These are phyloP conservation scores for Astrothelium macrocarpum DNA, from an alignment of 495 filamentous ascomycete species.

Conservation along the genomic window DNA sequence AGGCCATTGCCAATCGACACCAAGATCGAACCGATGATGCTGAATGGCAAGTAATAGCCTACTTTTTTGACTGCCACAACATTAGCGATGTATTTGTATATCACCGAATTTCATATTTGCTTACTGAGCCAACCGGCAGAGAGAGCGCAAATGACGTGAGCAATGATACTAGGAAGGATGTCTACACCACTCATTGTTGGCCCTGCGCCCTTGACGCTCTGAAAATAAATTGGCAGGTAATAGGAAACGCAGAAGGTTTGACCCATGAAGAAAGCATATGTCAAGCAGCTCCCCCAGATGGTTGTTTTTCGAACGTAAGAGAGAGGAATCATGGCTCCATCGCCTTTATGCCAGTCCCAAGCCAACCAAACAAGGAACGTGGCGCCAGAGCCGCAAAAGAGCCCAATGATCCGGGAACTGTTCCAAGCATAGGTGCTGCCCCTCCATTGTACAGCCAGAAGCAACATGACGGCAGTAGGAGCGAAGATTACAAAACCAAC, in stretches of 20 bases:
- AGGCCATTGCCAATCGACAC: constrained; percentile 41
- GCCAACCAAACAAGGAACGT: constrained; percentile 35
- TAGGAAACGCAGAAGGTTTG: constrained; percentile 11
- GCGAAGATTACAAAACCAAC: constrained; percentile 39
- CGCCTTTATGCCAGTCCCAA: constrained; percentile 41
- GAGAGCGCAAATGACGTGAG: not conserved
- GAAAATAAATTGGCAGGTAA: constrained; percentile 34
- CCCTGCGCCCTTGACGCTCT: constrained; percentile 20
- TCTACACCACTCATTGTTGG: constrained; percentile 15
- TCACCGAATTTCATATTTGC: not conserved
- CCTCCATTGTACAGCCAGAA: constrained; percentile 44
- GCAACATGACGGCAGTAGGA: constrained; percentile 37
- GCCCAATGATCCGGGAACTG: constrained; percentile 37
- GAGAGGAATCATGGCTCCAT: constrained; percentile 44
- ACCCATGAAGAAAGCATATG: constrained; percentile 24
- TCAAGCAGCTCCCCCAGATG: constrained; percentile 34
- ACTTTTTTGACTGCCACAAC: constrained; percentile 12
- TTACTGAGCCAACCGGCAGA: constrained; percentile 1
- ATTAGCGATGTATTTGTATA: not conserved
- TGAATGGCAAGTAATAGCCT: constrained; percentile 45
- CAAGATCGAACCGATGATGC: constrained; percentile 24
- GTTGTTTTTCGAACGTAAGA: constrained; percentile 15
- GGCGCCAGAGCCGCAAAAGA: constrained; percentile 42
- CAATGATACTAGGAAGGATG: constrained; percentile 8
- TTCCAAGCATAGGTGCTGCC: constrained; percentile 37